Evolutionary conservation across 2,329 filamentous ascomycete genomes (phyloP).

Genomic region (Aureobasidium pullulans): DNA sequence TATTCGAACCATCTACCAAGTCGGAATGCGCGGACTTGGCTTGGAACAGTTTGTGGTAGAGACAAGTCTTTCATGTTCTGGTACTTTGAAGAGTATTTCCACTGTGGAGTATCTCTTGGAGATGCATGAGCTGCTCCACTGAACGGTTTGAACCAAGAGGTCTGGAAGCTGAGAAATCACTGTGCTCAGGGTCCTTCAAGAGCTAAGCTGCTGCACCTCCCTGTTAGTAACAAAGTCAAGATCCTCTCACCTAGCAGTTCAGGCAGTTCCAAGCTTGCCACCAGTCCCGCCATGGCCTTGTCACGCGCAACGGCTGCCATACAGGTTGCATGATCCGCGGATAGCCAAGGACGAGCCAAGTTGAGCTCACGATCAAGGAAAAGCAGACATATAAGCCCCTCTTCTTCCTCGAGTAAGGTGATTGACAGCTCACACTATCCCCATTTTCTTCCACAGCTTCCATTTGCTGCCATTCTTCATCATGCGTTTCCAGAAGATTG

Average conservation of each 20-base stretch:
- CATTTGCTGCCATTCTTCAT: neutral
- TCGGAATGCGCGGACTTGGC: neutral
- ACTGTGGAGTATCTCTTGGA: neutral
- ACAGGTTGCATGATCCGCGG: slow-evolving; percentile 6
- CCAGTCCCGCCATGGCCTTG: neutral
- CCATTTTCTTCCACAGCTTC: neutral
- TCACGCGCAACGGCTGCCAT: slow-evolving; percentile 5
- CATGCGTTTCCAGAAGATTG: slow-evolving; percentile 11
- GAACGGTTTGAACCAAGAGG: neutral
- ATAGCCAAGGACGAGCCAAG: slow-evolving; percentile 8
- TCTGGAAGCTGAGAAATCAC: neutral
- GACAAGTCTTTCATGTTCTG: neutral
- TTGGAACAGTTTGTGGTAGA: no score
- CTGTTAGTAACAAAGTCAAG: neutral
- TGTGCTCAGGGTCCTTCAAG: neutral
- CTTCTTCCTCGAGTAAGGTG: neutral
- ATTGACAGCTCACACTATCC: neutral
- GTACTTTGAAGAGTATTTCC: neutral
- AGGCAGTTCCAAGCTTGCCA: neutral
- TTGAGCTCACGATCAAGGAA: neutral
- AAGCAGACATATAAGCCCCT: slow-evolving; percentile 9
- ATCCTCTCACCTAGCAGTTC: neutral
- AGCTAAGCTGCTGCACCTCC: neutral
- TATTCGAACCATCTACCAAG: neutral
- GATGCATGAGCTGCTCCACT: neutral